Evolutionary conservation across 148 eudicot genomes (phyloP), one percentile per base, ranked within the genome.

Genomic region (Rhododendron williamsianum): DNA sequence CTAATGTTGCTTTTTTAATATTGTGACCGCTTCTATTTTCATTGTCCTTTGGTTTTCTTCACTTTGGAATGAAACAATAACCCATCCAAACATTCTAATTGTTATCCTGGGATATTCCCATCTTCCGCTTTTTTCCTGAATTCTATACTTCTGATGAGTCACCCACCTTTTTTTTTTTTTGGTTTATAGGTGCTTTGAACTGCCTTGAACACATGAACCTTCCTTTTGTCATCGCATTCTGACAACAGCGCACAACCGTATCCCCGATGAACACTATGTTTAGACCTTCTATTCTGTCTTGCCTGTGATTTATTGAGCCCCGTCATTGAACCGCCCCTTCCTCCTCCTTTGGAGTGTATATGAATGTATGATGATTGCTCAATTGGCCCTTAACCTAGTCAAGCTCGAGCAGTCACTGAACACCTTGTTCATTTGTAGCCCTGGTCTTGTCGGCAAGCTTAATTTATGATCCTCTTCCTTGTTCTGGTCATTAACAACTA

Each of bases 211-310:
- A 16, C 18, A 1, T 2, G 13, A n/a, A 27, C 36, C 27, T 9
- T 6, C 46, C 46, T 83, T 63, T 48, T 46, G 78, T 80, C 82
- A 21, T 54, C 16, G 5, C 73, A 16, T 72, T 85, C 48, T 52
- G 43, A 35, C 80, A 45, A 25, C 25, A 36, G 48, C 33, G 91
- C 99, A 97, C 85, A 93, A 95, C 87, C 95, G 99, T 90, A 97
- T 95, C 86, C 98, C 99, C 5, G 98, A 97, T 89, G 99, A 97
- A 88, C 99, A 97, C 88, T 97, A 97, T 85, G 95, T 97, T 84
- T 4, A 92, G 92, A 97, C 99, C 63, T 88, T 33, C 1, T 33
- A 33, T 33, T 33, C 15, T 56, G 12, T 19, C 35, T 58, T 58
- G 15, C 12, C 3, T 45, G 23, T 69, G 54, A 35, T 5, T 21